Evolutionary conservation across 2,329 filamentous ascomycete species (phyloP), one percentile per base, ranked within the genome.

Genomic region (Ceratocystis albifundus): DNA sequence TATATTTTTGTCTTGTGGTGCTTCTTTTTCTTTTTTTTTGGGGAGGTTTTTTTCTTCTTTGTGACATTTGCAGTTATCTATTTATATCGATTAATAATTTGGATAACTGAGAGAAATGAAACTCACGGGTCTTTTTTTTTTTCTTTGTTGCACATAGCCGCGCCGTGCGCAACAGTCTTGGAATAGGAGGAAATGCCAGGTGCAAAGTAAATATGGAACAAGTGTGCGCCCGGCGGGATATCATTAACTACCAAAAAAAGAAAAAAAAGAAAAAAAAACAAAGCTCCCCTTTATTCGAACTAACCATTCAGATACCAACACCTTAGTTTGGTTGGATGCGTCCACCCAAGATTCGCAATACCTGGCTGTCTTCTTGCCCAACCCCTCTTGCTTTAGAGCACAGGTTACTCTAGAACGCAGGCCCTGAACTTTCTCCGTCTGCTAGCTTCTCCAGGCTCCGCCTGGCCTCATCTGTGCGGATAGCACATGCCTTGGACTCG

Each of bases 381-480:
- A 4, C 8, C 10, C 6, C 20, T 53, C n/a, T 10, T 28, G 20
- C 22, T 25, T 2, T 15, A 10, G 48, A 10, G 12, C 20, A 53
- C 48, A 28, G 12, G 20, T 45, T 50, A 44, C 55, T 45, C 15
- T 74, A 83, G 70, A 85, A 85, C 2, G 82, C 80, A 22, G 81
- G 79, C 1, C 81, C 80, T 66, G 80, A 74, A 17, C 80, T 80
- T 69, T 84, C 82, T 17, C 82, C 82, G 48, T 68, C 64, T 0
- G 81, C 79, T 67, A 84, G 74, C 64, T 80, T 84, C 73, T 81
- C 80, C 71, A 85, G 76, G 68, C 79, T 82, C 73, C 78, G 78
- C 73, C 84, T 82, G 67, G 80, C 82, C 68, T 84, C 72, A 61
- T 84, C 81, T 55, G 80, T 82, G 64, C 80, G 78, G 57, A 84